Evolutionary conservation across 1,284 basidiomycete genomes (phyloP).

Genomic region (Papiliotrema flavescens): DNA sequence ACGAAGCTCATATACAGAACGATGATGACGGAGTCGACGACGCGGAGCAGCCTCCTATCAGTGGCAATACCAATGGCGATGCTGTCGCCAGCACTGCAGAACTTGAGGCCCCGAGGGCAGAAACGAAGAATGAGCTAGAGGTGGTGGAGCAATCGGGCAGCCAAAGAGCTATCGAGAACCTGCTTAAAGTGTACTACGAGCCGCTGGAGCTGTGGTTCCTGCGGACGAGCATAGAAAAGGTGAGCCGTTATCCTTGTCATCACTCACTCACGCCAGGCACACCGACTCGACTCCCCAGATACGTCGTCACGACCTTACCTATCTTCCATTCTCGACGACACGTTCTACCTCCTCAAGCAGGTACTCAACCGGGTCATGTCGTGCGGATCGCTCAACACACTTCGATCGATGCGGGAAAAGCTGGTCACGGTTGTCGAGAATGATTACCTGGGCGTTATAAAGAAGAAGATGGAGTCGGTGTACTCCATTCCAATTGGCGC

Average conservation of each 20-base stretch:
- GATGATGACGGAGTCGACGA: conserved; percentile 1
- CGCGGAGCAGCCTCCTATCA: neutral
- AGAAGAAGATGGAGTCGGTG: conserved; percentile 80
- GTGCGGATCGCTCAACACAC: conserved; percentile 62
- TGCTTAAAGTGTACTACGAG: conserved; percentile 72
- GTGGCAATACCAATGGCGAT: too few species aligned
- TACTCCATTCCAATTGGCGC: conserved; percentile 58
- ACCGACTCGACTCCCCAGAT: conserved; percentile 63
- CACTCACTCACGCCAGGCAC: conserved; percentile 35
- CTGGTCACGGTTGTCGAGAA: conserved; percentile 71
- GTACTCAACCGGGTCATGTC: conserved; percentile 71
- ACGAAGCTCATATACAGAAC: neutral
- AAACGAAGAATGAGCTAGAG: conserved; percentile 47
- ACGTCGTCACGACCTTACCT: conserved; percentile 58
- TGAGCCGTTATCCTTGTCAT: conserved; percentile 27
- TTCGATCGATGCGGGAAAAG: conserved; percentile 60
- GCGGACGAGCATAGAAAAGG: conserved; percentile 83
- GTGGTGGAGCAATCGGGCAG: conserved; percentile 50
- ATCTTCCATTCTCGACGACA: conserved; percentile 75
- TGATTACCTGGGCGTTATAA: conserved; percentile 73
- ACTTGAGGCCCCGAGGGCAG: too few species aligned
- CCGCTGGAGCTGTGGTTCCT: conserved; percentile 92
- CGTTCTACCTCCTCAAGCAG: conserved; percentile 86
- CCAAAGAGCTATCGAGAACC: conserved; percentile 61
- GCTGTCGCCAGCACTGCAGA: too few species aligned